Conservation (phyloP, 176 grass and related monocot species). For the Secale cereale region DNA sequence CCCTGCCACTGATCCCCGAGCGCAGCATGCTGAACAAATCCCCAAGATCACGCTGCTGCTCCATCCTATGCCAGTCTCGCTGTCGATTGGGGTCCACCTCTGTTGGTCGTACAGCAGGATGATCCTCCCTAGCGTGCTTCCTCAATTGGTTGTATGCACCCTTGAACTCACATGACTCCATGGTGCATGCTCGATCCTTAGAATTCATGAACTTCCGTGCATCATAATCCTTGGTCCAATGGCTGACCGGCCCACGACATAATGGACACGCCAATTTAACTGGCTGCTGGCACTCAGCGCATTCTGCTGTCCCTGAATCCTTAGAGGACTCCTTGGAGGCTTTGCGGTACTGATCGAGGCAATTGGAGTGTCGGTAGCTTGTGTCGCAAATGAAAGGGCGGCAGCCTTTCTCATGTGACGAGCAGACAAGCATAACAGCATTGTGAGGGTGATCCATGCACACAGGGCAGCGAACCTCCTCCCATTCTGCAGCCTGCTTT, state of each 20-base stretch:
- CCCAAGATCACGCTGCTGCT: slow-evolving; percentile 74
- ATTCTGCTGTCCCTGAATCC: slow-evolving; percentile 25
- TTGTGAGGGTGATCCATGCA: slow-evolving; percentile 98
- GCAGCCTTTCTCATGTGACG: slow-evolving; percentile 73
- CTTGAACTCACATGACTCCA: slow-evolving; percentile 61
- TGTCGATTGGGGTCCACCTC: slow-evolving; percentile 82
- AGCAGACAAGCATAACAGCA: slow-evolving; percentile 71
- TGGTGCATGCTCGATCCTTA: slow-evolving; percentile 60
- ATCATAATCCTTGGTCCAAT: slow-evolving; percentile 55
- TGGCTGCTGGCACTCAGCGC: slow-evolving; percentile 29
- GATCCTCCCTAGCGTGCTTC: slow-evolving; percentile 71
- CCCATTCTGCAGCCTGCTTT: slow-evolving; percentile 60
- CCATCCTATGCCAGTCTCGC: slow-evolving; percentile 73
- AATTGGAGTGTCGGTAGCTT: slow-evolving; percentile 71
- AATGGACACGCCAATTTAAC: slow-evolving; percentile 52
- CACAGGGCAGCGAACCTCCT: slow-evolving; percentile 68
- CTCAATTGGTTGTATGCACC: slow-evolving; percentile 67
- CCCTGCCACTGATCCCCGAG: slow-evolving; percentile 33
- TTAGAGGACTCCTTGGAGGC: slow-evolving; percentile 60
- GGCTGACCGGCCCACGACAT: slow-evolving; percentile 62
- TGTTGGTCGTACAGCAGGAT: slow-evolving; percentile 54
- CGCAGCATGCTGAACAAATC: slow-evolving; percentile 87
- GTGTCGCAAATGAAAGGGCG: slow-evolving; percentile 85
- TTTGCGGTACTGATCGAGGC: slow-evolving; percentile 70
- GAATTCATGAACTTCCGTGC: slow-evolving; percentile 66